Evolutionary conservation across 768 basidiomycete species (phyloP), one percentile per base, ranked within the genome.

Genomic region (Mycena belliarum): DNA sequence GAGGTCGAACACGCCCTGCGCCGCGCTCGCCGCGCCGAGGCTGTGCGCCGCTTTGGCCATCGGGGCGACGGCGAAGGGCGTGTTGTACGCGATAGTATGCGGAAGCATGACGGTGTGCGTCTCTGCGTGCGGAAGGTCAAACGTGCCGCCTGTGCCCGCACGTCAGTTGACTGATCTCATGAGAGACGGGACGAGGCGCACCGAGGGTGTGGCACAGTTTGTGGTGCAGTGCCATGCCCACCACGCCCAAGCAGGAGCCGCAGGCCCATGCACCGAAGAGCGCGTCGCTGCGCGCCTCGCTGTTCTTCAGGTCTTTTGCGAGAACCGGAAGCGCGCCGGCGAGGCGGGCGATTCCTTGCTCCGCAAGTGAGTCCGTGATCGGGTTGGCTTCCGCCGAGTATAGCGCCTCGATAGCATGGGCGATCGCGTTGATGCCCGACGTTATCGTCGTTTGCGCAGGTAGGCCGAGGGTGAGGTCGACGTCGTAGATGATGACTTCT

Each of bases 81-180:
- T 66, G 52, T 78, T 77, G 63, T 77, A 78, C 8, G 73, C 71
- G 24, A 75, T 70, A 0, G 72, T 70, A 61, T 77, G 73, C 0
- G 76, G 74, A 25, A 78, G 74, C n/a, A 77, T 66, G 21, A 77
- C 72, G 14, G 76, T 76, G 61, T 78, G 76, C 0, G 76, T 76
- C 49, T 77, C 76, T 12, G 74, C 68, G 49, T 77, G 76, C 12
- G 76, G 73, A 57, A 78, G 70, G 53, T 72, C 69, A 65, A 77
- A 76, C 3, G 69, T 69, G 16, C 76, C 76, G 24, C 76, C 76
- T 70, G 44, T 21, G 35, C 14, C 10, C 16, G 16, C 29, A 32
- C 29, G 16, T 1, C 32, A 20, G 6, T n/a, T 37, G 6, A 59
- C 29, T 32, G 29, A 12, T 12, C 33, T 5, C 11, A 11, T 33